These are phyloP conservation scores for Candida sithepensis DNA, from an alignment of 805 yeast species.

Conservation along the genomic window DNA sequence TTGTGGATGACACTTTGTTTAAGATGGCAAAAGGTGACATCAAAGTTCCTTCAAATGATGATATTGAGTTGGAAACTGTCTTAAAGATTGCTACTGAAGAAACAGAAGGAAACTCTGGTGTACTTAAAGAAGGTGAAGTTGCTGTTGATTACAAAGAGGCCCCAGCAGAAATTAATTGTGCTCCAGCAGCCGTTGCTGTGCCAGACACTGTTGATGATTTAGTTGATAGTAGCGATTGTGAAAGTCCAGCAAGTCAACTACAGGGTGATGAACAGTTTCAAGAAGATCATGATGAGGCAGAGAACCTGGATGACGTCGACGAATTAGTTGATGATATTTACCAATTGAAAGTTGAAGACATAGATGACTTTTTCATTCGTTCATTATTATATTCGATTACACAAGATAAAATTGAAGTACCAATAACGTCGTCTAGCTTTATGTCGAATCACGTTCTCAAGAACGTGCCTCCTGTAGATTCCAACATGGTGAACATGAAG, in stretches of 20 bases:
- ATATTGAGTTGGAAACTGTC: conserved; percentile 12
- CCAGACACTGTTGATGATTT: no score
- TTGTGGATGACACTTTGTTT: conserved; percentile 61
- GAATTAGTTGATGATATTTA: conserved; percentile 33
- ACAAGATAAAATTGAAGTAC: conserved; percentile 52
- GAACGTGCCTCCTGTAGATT: conserved; percentile 69
- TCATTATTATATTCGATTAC: conserved; percentile 70
- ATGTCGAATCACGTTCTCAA: conserved; percentile 66
- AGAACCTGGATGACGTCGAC: not conserved
- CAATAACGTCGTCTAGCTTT: conserved; percentile 70
- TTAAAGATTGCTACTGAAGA: conserved; percentile 4
- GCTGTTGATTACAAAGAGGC: not conserved
- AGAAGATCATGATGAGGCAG: conserved; percentile 4
- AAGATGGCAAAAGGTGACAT: conserved; percentile 47
- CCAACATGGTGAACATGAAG: conserved; percentile 55
- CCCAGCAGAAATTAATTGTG: no score
- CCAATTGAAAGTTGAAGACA: conserved; percentile 52
- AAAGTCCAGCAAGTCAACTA: no score
- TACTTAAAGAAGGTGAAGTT: conserved; percentile 1
- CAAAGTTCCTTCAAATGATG: conserved; percentile 40
- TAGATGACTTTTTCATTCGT: conserved; percentile 71
- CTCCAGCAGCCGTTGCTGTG: no score
- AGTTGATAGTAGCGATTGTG: no score
- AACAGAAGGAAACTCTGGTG: conserved; percentile 16
- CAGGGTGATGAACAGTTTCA: conserved; percentile 3